These are phyloP conservation scores for Entomortierella beljakovae DNA, from an alignment of 192 early-diverging fungal species.

Conservation along the genomic window DNA sequence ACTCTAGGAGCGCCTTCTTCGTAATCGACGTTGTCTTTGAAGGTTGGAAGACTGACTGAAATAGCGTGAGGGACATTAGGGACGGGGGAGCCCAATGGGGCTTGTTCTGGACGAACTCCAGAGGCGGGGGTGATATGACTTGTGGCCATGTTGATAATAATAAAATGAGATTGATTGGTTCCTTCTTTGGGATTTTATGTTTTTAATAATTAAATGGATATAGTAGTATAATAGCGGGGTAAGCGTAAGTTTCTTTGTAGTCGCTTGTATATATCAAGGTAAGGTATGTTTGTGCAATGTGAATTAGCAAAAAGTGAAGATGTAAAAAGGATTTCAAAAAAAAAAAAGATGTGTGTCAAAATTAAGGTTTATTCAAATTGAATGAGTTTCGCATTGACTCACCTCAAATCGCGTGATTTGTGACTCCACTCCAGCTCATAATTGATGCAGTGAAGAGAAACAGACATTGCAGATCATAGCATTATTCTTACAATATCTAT, in stretches of 20 bases:
- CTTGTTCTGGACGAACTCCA: slow-evolving; percentile 39
- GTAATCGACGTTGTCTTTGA: slow-evolving; percentile 92
- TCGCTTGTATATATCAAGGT: neutral
- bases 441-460: too few relatives aligned
- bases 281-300: neutral
- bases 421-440: neutral
- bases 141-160: slow-evolving; percentile 11
- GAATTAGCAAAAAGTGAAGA: slow-evolving; percentile 1
- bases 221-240: too few relatives aligned
- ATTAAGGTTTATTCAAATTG: neutral
- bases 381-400: slow-evolving; percentile 13
- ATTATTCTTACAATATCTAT: too few relatives aligned
- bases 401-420: slow-evolving; percentile 40
- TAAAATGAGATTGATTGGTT: neutral
- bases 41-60: slow-evolving; percentile 91
- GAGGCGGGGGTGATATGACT: slow-evolving; percentile 39
- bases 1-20: slow-evolving; percentile 88
- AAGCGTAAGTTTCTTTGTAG: too few relatives aligned
- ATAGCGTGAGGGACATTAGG: slow-evolving; percentile 87
- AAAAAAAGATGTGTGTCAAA: neutral
- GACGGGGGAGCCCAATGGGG: slow-evolving; percentile 75
- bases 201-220: too few relatives aligned
- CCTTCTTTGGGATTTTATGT: too few relatives aligned
- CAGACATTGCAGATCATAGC: too few relatives aligned
- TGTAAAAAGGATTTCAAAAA: neutral